phyloP scores from a whole-genome alignment of 1,284 basidiomycete species.

The Volvariella surrecta region DNA sequence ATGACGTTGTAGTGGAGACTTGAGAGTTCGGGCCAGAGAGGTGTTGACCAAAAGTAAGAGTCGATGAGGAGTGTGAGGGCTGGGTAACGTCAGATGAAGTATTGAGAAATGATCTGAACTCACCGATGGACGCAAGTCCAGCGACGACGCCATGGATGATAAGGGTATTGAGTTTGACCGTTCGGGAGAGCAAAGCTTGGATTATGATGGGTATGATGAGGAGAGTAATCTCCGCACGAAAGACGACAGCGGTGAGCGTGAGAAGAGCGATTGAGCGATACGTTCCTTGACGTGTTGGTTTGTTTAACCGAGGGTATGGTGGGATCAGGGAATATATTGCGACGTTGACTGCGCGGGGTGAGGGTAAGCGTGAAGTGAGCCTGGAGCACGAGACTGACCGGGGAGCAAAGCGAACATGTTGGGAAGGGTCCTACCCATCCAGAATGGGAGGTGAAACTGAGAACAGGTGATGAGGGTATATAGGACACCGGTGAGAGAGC shows the following conservation, averaged over 20 bases:
- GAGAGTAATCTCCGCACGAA: slow-evolving; percentile 76
- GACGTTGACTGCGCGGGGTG: slow-evolving; percentile 48
- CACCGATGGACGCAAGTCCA: slow-evolving; percentile 51
- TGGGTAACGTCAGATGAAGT: slow-evolving; percentile 18
- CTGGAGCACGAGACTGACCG: slow-evolving; percentile 35
- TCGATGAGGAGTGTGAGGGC: slow-evolving; percentile 65
- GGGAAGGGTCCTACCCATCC: slow-evolving; percentile 87
- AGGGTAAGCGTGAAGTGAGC: background rate
- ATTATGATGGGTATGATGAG: slow-evolving; percentile 58
- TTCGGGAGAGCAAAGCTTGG: slow-evolving; percentile 40
- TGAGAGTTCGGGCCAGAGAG: slow-evolving; percentile 84
- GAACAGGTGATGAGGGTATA: slow-evolving; percentile 66
- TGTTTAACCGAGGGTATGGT: slow-evolving; percentile 30
- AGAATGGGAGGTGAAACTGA: slow-evolving; percentile 92
- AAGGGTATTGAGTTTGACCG: slow-evolving; percentile 35
- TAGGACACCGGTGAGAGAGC: slow-evolving; percentile 43
- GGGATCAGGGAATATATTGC: slow-evolving; percentile 50
- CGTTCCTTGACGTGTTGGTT: slow-evolving; percentile 27
- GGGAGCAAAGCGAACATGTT: slow-evolving; percentile 88
- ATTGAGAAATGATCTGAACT: slow-evolving; percentile 13
- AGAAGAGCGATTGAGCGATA: slow-evolving; percentile 40
- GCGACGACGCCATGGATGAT: slow-evolving; percentile 46
- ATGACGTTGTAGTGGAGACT: slow-evolving; percentile 84
- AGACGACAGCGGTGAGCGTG: slow-evolving; percentile 62
- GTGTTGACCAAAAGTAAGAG: slow-evolving; percentile 78